Conservation (phyloP, 2,329 filamentous ascomycete species). For the Colletotrichum caudatum region DNA sequence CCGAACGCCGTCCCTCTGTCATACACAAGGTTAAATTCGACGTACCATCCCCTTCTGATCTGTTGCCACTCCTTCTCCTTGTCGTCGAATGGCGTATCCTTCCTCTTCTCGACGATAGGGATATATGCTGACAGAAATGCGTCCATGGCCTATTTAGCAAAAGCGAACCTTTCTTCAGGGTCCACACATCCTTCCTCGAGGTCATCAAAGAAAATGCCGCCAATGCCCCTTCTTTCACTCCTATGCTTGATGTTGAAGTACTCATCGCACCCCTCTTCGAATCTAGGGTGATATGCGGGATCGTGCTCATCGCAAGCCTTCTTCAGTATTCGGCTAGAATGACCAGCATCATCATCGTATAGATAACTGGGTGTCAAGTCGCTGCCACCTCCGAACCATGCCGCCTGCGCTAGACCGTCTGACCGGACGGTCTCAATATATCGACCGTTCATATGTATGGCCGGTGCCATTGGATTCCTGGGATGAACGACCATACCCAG, state of each 20-base stretch:
- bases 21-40: slow-evolving; percentile 98
- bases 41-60: slow-evolving; percentile 88
- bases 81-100: slow-evolving; percentile 88
- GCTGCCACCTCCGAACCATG: slow-evolving; percentile 98
- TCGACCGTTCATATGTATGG: slow-evolving; percentile 97
- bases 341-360: slow-evolving; percentile 95
- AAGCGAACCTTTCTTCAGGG: slow-evolving; percentile 88
- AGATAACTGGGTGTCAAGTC: slow-evolving; percentile 94
- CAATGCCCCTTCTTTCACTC: slow-evolving; percentile 85
- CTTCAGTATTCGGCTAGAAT: slow-evolving; percentile 95
- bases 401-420: slow-evolving; percentile 83
- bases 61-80: slow-evolving; percentile 97
- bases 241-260: slow-evolving; percentile 97
- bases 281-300: slow-evolving; percentile 88
- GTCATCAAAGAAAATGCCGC: slow-evolving; percentile 99
- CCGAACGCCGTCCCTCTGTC: slow-evolving; percentile 96
- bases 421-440: slow-evolving; percentile 96
- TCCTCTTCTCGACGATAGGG: slow-evolving; percentile 89
- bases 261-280: slow-evolving; percentile 98
- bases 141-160: slow-evolving; percentile 83
- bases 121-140: slow-evolving; percentile 92
- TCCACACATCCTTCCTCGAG: slow-evolving; percentile 87
- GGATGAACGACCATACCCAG: slow-evolving; percentile 94
- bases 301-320: slow-evolving; percentile 93
- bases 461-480: slow-evolving; percentile 93